These are phyloP conservation scores for Oryza officinalis DNA, from an alignment of 176 grass and related monocot genomes.

Conservation along the genomic window DNA sequence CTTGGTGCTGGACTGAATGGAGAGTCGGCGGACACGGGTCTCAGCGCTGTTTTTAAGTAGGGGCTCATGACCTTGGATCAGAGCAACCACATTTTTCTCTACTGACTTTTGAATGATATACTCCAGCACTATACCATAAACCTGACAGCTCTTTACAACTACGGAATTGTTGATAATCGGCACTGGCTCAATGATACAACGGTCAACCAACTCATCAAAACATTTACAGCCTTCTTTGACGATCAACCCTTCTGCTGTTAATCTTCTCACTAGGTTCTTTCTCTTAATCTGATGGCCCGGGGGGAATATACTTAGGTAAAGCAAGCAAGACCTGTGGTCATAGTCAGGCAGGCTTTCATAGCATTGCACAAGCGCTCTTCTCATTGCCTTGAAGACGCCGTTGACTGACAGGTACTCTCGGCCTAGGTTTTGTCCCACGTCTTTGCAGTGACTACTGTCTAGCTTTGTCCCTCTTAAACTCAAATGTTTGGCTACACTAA, in stretches of 20 bases:
- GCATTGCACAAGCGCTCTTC: not conserved
- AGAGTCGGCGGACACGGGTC: conserved; percentile 19
- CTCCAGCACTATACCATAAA: conserved; percentile 16
- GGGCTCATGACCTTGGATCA: not conserved
- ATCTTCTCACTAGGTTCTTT: not conserved
- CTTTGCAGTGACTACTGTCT: not conserved
- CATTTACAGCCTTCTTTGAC: not conserved
- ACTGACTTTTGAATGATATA: conserved; percentile 7
- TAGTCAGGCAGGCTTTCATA: not conserved
- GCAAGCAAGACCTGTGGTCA: not conserved
- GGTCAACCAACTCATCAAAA: conserved; percentile 18
- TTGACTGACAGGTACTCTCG: not conserved
- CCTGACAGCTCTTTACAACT: not conserved
- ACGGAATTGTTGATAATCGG: not conserved
- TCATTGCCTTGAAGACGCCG: not conserved
- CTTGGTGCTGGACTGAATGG: not conserved
- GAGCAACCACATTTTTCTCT: not conserved
- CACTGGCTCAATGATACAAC: conserved; percentile 8
- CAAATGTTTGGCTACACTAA: conserved; percentile 30
- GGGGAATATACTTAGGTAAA: conserved; percentile 10
- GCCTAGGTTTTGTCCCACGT: conserved; percentile 8
- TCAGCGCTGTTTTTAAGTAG: not conserved
- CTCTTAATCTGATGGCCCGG: not conserved
- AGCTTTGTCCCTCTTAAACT: not conserved
- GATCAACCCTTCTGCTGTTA: not conserved